These are phyloP conservation scores for Fraxinus nigra DNA, from an alignment of 305 asterid species.

Conservation along the genomic window DNA sequence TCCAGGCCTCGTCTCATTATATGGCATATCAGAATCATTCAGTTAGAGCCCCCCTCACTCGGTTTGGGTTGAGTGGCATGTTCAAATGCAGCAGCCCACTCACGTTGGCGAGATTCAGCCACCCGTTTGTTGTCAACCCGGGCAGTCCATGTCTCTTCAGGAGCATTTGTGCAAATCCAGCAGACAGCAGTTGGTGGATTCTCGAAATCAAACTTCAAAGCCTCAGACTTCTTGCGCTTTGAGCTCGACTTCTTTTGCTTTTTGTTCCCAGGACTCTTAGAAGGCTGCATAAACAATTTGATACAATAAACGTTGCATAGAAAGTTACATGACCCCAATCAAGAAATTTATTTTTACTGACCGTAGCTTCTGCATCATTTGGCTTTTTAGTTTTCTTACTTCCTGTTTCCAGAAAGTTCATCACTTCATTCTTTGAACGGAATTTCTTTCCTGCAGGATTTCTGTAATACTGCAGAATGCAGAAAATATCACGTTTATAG, in stretches of 20 bases:
- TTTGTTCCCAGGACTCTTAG: slow-evolving; percentile 34
- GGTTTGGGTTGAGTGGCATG: slow-evolving; percentile 23
- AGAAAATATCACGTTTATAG: neutral
- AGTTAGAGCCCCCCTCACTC: neutral
- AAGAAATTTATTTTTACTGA: slow-evolving; percentile 25
- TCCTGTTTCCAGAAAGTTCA: slow-evolving; percentile 67
- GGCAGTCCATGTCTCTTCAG: slow-evolving; percentile 30
- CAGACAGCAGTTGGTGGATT: slow-evolving; percentile 32
- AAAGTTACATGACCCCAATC: neutral
- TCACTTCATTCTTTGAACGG: slow-evolving; percentile 73
- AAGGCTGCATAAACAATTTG: slow-evolving; percentile 42
- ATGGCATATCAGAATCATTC: neutral
- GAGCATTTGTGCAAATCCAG: slow-evolving; percentile 31
- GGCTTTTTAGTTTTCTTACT: slow-evolving; percentile 41
- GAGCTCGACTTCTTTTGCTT: slow-evolving; percentile 41
- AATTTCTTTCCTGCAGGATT: slow-evolving; percentile 56
- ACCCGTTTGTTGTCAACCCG: slow-evolving; percentile 13
- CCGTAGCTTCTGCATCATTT: slow-evolving; percentile 37
- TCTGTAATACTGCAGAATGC: slow-evolving; percentile 55
- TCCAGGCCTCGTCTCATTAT: neutral
- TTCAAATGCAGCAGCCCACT: slow-evolving; percentile 34
- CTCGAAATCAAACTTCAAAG: slow-evolving; percentile 26
- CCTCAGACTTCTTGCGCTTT: slow-evolving; percentile 35
- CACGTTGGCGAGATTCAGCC: slow-evolving; percentile 20
- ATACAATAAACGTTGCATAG: neutral